Evolutionary conservation across 2,329 filamentous ascomycete species (phyloP), one percentile per base, ranked within the genome.

Genomic region (Penicillium sp.): DNA sequence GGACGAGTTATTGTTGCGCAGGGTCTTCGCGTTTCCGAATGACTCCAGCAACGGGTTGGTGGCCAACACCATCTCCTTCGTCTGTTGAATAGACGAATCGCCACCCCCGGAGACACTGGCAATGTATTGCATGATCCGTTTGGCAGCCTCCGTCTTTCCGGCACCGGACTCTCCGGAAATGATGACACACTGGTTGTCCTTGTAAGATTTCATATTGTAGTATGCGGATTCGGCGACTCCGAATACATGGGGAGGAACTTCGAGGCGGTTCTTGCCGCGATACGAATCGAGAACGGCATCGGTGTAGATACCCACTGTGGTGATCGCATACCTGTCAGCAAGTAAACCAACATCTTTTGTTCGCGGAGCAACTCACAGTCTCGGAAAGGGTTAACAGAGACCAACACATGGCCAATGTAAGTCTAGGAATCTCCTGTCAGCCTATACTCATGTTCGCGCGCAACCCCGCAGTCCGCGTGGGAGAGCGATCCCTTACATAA

Each of bases 121-220:
- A 73, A 99, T 97, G 77, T 99, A 99, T 77, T 99, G 94, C 93
- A 99, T 99, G 68, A 99, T 89, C 67, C 93, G 88, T 82, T 99
- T 97, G 57, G 94, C 94, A 5, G 94, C 94, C 76, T 99, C 94
- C 13, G 94, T 99, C 81, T 99, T 99, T 73, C 94, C 94, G 32
- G 94, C 94, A 71, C 94, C 94, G 2, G 94, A 97, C 77, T 99
- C 94, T 71, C 94, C 94, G 4, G 94, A 97, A 66, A 99, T 99
- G 75, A 99, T 99, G 64, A 99, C 93, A 78, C 94, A 97, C 75
- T 99, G 94, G 78, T 97, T 97, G 66, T 97, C 94, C 69, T 91
- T 91, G 81, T 99, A 99, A 43, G 92, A 93, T 75, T 97, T 97
- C 94, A 99, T 97, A 79, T 99, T 97, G 79, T 97, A 97, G 80